phyloP scores from a whole-genome alignment of 2,329 filamentous ascomycete species.

The Trichophyton schoenleinii region DNA sequence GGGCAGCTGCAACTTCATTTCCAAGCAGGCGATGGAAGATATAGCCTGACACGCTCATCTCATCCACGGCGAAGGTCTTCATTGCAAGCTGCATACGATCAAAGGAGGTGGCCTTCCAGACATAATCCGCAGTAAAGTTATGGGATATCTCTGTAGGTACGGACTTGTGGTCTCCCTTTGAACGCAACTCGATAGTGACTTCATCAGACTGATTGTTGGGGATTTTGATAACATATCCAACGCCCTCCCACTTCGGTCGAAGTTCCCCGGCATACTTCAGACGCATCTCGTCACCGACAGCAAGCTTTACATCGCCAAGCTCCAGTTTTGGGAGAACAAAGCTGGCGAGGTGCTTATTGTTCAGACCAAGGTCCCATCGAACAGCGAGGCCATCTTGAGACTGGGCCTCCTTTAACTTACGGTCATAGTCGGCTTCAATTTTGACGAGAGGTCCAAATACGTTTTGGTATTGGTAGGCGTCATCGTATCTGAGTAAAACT shows the following conservation, averaged over 20 bases:
- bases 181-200: constrained; percentile 85
- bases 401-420: constrained; percentile 95
- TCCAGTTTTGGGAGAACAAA: constrained; percentile 96
- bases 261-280: constrained; percentile 92
- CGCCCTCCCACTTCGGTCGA: constrained; percentile 85
- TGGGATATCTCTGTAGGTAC: constrained; percentile 93
- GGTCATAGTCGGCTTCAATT: constrained; percentile 98
- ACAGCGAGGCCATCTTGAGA: constrained; percentile 92
- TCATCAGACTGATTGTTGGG: constrained; percentile 98
- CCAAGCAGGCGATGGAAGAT: constrained; percentile 96
- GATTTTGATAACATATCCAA: constrained; percentile 98
- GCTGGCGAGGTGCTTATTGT: constrained; percentile 92
- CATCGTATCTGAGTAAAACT: constrained; percentile 85
- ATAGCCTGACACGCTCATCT: constrained; percentile 96
- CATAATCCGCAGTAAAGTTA: constrained; percentile 97
- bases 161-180: constrained; percentile 89
- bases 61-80: constrained; percentile 97
- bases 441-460: constrained; percentile 96
- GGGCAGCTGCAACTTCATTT: constrained; percentile 84
- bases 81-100: constrained; percentile 98
- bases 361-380: constrained; percentile 87
- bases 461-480: constrained; percentile 97
- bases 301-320: constrained; percentile 92
- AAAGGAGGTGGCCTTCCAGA: constrained; percentile 98
- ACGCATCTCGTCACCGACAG: constrained; percentile 96